A percentile compares a stretch with the other conserved stretches of the same genome.
These are phyloP conservation scores for Martiniozyma asiatica DNA, from an alignment of 1,139 yeast species.

Conservation along the genomic window DNA sequence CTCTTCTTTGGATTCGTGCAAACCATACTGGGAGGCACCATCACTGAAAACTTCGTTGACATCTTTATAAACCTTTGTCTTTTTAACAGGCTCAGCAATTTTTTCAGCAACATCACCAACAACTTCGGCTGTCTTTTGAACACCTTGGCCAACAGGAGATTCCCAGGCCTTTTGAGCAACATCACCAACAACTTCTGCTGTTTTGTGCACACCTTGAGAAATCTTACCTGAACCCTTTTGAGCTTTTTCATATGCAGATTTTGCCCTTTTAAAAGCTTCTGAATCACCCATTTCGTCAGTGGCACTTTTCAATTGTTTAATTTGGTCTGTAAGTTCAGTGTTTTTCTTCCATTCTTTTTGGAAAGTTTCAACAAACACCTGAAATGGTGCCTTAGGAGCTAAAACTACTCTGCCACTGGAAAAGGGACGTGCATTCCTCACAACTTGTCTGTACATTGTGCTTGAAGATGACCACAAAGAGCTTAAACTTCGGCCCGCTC, in stretches of 20 bases:
- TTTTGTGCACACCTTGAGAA: conserved; percentile 71
- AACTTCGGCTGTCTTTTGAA: conserved; percentile 66
- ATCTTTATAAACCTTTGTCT: conserved; percentile 82
- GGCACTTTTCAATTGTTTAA: conserved; percentile 92
- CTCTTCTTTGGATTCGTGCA: conserved; percentile 77
- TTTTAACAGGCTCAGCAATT: conserved; percentile 78
- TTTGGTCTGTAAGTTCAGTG: conserved; percentile 78
- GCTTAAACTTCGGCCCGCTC: no score
- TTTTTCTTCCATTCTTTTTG: conserved; percentile 84
- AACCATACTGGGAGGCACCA: conserved; percentile 86
- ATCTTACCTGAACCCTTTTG: conserved; percentile 73
- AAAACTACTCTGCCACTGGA: background rate
- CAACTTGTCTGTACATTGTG: conserved; percentile 1
- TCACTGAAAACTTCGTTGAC: conserved; percentile 85
- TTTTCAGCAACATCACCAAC: conserved; percentile 79
- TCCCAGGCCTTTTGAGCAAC: conserved; percentile 95
- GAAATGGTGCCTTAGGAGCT: conserved; percentile 59
- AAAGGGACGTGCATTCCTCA: conserved; percentile 5
- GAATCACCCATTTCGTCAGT: conserved; percentile 92
- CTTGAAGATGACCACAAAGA: no score
- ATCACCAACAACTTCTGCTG: conserved; percentile 89
- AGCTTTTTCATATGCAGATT: conserved; percentile 84
- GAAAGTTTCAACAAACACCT: conserved; percentile 89
- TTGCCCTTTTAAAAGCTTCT: conserved; percentile 86
- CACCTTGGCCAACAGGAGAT: conserved; percentile 80